Evolutionary conservation across 2,329 filamentous ascomycete species (phyloP), one percentile per base, ranked within the genome.

Genomic region (Herpotrichia juniperi): DNA sequence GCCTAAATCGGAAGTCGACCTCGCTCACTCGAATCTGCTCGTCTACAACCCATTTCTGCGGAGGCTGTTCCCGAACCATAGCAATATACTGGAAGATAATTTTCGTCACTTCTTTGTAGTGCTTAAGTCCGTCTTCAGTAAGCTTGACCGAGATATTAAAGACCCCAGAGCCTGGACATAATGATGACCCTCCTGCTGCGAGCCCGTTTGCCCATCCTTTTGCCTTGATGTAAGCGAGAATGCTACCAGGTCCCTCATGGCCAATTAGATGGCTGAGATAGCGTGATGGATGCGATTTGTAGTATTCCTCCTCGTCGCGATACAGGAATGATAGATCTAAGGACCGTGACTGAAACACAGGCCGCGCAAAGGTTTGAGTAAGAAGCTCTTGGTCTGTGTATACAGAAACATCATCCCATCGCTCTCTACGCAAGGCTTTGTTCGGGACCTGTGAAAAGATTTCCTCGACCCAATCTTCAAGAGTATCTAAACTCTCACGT

Each of bases 1-100:
- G 91, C 74, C 87, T 91, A 76, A 96, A 99, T 60, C 89, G 90
- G 81, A 99, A 99, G 62, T 96, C 90, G 11, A 97, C 91, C 61
- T 97, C 93, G 39, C 90, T 87, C 77, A 97, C 87, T 30, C 87
- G 87, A 74, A 92, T 93, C 73, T 94, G 89, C 75, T 99, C 94
- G 26, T 96, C 85, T 53, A 94, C 93, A 51, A 97, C 92, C 94
- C 94, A 97, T 71, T 96, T 81, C 61, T 96, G 88, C 0, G 93
- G 93, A 4, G 88, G 84, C 2, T 83, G 82, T 64, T 96, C 90
- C 57, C 86, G 87, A 50, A 99, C 83, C 72, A 99, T 84, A 10
- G 91, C 87, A 57, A 97, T 87, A 66, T 99, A 99, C 71, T 96
- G 88, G 77, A 97, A 97, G 56, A 96, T 83, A 25, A 87, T 84